Base-by-base conservation (phyloP, 2,329 filamentous ascomycete species). In the Cytospora piceicola region DNA sequence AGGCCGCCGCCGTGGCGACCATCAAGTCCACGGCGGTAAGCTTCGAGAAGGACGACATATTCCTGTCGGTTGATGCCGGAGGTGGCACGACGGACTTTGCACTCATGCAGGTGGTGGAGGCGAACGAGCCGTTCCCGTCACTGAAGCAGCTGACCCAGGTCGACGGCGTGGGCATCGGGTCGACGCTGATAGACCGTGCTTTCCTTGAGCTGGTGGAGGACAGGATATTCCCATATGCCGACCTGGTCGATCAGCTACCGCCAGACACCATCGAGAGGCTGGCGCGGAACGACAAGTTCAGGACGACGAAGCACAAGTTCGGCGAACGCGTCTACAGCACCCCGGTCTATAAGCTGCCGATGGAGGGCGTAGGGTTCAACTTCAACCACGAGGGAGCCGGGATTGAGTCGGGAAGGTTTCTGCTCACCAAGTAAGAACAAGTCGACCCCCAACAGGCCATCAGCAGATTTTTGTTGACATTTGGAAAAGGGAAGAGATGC, bases 51-150 rank as follows among this genome's bases (percentile, higher is more conserved):
- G 78, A 76, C 29, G 77, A 77, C 49, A 72, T 82, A 11, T 81
- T 82, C 59, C 68, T 82, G 3, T 77, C 78, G 0, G 77, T 82
- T 11, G 80, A 82, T 29, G 80, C 80, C 0, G 80, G 81, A 0
- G 81, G 80, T 4, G 80, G 81, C 1, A 83, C 80, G 0, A 82
- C 80, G 0, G 80, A 82, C 66, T 73, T 81, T 9, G 77, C 80
- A 0, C 70, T 82, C 17, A 80, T 81, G 75, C 74, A 79, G 24
- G 75, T 80, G n/a, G 24, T 78, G 69, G 58, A 74, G 39, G 69
- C 70, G 9, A 67, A 68, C 32, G 69, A 72, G 24, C 73, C 73
- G 0, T 75, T 75, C 27, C 67, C 67, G 52, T 61, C 67, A 0
- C 68, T 77, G 22, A 71, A 74, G 54, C 75, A 76, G 59, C 68